Base-by-base conservation (phyloP, 352 stramenopile genomes). In the Aphanomyces euteiches region DNA sequence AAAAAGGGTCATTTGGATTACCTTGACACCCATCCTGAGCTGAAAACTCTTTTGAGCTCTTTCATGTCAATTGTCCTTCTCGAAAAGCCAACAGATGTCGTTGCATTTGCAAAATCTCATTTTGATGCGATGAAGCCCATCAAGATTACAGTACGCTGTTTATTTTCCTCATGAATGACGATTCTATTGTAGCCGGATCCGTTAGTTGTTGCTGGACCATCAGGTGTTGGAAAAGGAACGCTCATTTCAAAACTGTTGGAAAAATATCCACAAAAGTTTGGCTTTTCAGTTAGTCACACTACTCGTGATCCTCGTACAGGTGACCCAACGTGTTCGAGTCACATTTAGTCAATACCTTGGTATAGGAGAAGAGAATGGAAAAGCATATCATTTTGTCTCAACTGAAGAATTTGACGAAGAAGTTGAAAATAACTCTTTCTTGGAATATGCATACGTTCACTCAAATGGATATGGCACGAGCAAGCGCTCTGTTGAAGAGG, bases 401-500 rank as follows among this genome's bases (percentile, higher is more conserved):
- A 96, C 97, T 60, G 92, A 98, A 47, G 72, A 88, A 10, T 96
- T 99, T 56, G 82, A 98, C 58, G 79, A 93, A 58, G 90, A 98
- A 74, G 98, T 99, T 74, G 87, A 89, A 43, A 82, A 82, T 12
- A 95, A 93, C 45, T 89, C 97, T 72, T 99, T 99, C 79, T 76
- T 99, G 47, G 97, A 99, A 76, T 93, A 98, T 76, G 97, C 96
- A 4, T 74, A 98, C 66, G 97, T 99, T 39, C 96, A 99, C 78
- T 94, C 92, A 66, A 99, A 99, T 76, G 92, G 98, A 69, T 99
- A 99, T 77, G 97, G 96, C 74, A 99, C 97, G 58, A 97, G 90
- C 77, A 93, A 97, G 69, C 81, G 79, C 53, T 85, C 93, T 21
- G 95, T 99, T 36, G 77, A 96, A 78, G 84, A 88, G 69, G 96